Evolutionary conservation across 1,284 basidiomycete genomes (phyloP), one percentile per base, ranked within the genome.

Genomic region (Neonothopanus nambi): DNA sequence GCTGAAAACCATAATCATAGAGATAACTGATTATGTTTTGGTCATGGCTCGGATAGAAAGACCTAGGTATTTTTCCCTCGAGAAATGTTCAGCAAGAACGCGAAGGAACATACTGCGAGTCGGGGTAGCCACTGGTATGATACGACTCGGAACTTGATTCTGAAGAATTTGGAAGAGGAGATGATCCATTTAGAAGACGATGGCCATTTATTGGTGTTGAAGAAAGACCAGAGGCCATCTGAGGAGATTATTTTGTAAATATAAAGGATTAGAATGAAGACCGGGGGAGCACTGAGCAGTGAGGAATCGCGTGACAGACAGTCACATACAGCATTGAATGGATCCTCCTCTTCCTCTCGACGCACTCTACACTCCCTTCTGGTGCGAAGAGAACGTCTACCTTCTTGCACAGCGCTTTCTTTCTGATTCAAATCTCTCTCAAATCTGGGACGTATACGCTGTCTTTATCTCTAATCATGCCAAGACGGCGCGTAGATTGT

Each of bases 331-430:
- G 48, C 35, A 39, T 24, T 20, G 47, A 48, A 24, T 54, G 35
- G 13, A 20, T 13, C 42, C 51, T 6, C 55, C 57, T 13, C 48
- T 56, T 13, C 57, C 57, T 18, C n/a, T 23, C 20, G 49, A 55
- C 64, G 57, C 72, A 68, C 72, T 24, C 26, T 39, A 59, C 35
- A 59, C 54, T 11, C 45, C 39, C 17, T 54, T 40, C 33, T 59
- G 75, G 57, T 89, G 87, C 68, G 87, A 90, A 71, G 89, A 90
- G 66, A 90, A 90, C 65, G 70, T 88, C 26, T 89, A 86, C 58
- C 67, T 82, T 35, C 74, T 90, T 2, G 75, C 75, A 8, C 65
- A 77, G 43, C 62, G 61, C 1, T 81, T 88, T 58, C 55, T 69
- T 8, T 57, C 61, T 23, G 59, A 68, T 50, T 53, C 63, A 21